Percentiles rank a stretch among this genome's conserved stretches.
Conservation (phyloP, 257 asterid genomes). For the Solanum megistacrolobum region DNA sequence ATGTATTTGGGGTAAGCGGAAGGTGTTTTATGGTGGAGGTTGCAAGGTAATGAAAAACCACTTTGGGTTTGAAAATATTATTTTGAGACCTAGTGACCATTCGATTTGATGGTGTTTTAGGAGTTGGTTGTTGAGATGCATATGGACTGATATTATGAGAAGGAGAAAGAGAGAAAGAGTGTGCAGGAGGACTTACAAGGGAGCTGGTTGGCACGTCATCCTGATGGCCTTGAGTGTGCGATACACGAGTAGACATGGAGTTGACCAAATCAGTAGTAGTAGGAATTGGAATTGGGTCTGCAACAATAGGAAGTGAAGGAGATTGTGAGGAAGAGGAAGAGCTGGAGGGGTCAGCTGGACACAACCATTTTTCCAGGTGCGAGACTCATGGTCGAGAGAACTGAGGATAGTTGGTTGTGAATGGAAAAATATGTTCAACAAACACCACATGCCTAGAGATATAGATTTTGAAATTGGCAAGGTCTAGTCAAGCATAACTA, state of each 20-base stretch:
- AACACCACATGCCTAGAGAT: not conserved
- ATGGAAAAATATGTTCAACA: too few relatives aligned
- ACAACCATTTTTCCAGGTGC: not conserved
- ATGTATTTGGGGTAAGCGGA: too few relatives aligned
- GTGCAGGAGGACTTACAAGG: not conserved
- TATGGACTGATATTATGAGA: not conserved
- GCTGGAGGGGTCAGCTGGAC: not conserved
- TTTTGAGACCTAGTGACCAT: too few relatives aligned
- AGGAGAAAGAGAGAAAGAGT: not conserved
- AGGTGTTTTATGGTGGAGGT: not conserved
- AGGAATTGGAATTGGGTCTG: not conserved
- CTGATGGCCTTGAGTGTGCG: not conserved
- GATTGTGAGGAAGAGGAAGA: too few relatives aligned
- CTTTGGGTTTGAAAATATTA: not conserved
- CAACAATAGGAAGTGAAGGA: not conserved
- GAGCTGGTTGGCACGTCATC: not conserved
- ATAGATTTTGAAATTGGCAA: not conserved
- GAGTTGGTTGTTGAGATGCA: too few relatives aligned
- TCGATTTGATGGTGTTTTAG: too few relatives aligned
- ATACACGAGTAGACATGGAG: not conserved
- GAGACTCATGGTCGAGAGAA: not conserved
- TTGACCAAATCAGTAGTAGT: not conserved
- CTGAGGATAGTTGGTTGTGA: not conserved
- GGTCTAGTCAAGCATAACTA: not conserved
- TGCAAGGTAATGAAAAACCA: not conserved